Evolutionary conservation across 1,139 yeast genomes (phyloP).

Genomic region (Pichia sp.): DNA sequence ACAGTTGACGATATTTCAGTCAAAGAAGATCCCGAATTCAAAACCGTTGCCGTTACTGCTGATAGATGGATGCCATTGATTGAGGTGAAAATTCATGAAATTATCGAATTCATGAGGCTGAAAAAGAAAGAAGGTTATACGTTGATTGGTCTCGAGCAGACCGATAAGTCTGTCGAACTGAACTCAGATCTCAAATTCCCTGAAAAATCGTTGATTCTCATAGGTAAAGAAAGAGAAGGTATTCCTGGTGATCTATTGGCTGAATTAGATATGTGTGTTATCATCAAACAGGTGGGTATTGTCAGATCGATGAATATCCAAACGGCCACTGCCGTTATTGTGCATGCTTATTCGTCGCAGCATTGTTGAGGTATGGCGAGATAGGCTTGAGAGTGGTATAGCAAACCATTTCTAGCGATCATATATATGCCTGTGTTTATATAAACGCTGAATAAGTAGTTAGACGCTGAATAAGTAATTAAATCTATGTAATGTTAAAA

Average conservation of each 20-base stretch:
- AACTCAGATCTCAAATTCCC: slow-evolving; percentile 64
- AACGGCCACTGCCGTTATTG: slow-evolving; percentile 91
- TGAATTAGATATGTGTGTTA: slow-evolving; percentile 80
- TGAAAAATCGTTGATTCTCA: slow-evolving; percentile 60
- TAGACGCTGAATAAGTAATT: too few relatives aligned
- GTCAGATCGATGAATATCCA: slow-evolving; percentile 94
- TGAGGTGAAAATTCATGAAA: slow-evolving; percentile 58
- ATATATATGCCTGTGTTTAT: too few relatives aligned
- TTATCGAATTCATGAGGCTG: slow-evolving; percentile 45
- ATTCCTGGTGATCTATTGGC: slow-evolving; percentile 80
- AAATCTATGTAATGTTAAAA: too few relatives aligned
- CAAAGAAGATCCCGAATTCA: slow-evolving; percentile 60
- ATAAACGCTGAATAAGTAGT: too few relatives aligned
- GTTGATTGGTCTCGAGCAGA: slow-evolving; percentile 84
- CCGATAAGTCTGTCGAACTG: slow-evolving; percentile 73
- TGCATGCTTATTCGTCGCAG: slow-evolving; percentile 82
- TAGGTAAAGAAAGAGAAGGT: slow-evolving; percentile 89
- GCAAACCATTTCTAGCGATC: too few relatives aligned
- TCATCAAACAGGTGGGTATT: slow-evolving; percentile 87
- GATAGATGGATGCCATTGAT: slow-evolving; percentile 93
- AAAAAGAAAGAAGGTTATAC: slow-evolving; percentile 80
- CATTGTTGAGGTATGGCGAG: slow-evolving; percentile 30
- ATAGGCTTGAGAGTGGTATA: too few relatives aligned
- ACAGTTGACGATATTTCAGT: slow-evolving; percentile 67
- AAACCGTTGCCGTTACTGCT: slow-evolving; percentile 87